Base-by-base conservation (phyloP, 164 flowering plant species). In the Stephania japonica region DNA sequence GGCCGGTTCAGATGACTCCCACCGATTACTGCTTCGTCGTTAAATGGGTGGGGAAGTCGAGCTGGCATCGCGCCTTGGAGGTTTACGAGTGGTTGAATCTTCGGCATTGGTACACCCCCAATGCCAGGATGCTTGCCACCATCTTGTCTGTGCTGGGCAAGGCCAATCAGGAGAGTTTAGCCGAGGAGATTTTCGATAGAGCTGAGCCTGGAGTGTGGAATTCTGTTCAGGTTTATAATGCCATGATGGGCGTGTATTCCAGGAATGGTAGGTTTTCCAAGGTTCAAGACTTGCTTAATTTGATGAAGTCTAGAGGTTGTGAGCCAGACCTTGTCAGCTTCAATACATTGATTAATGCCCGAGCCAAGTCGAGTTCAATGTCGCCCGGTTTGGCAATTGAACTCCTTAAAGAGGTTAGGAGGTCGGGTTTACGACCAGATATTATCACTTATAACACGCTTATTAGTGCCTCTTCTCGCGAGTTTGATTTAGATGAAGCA, bases 161-260 rank as follows among this genome's bases (percentile, higher is more conserved):
- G 84, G 98, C 97, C 43, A 86, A 86, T 76, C 97, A 93, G 73
- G 99, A 93, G 76, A 74, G 76, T 1, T 71, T 91, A 65, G 99
- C 98, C 3, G 87, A 84, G 43, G 97, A 93, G 75, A 85, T 93
- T 2, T 95, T 90, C 69, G 69, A 62, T 0, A 70, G 97, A 71
- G 87, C 86, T 0, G 95, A 91, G 82, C 71, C 83, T 6, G 75
- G 76, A 4, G 75, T 79, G 24, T 91, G 82, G 18, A 69, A 85
- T 71, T 87, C 88, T 0, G 93, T 93, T 12, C 95, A 93, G 71
- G 98, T 95, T 3, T 93, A 89, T 68, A 95, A 93, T 81, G 91
- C 99, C 0, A 90, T 93, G 93, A 95, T 95, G 99, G 98, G 94
- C 21, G 97, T 93, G 42, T 90, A 93, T 79, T 94, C 97, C 0